A percentile compares a stretch with the other conserved stretches of the same genome.
Evolutionary conservation across 257 asterid genomes (phyloP).

Genomic region (Sherardia arvensis): DNA sequence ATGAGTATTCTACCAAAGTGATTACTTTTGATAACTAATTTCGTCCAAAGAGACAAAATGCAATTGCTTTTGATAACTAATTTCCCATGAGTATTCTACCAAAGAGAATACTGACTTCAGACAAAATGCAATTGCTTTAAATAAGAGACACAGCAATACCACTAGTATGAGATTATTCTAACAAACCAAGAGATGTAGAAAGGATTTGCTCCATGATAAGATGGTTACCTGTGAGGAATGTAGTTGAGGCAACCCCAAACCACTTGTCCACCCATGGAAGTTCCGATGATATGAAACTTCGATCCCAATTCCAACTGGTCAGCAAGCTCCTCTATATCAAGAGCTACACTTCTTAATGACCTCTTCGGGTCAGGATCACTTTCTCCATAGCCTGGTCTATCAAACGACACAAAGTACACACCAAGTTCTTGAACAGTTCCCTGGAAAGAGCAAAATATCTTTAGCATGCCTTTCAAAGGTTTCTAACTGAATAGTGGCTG

Average conservation of each 20-base stretch:
- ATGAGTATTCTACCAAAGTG: no score
- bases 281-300: constrained; percentile 50
- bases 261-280: constrained; percentile 62
- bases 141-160: no score
- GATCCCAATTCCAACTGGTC: constrained; percentile 51
- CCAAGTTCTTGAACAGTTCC: constrained; percentile 46
- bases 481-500: neutral
- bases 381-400: constrained; percentile 78
- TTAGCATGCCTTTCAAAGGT: neutral
- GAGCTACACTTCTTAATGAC: constrained; percentile 37
- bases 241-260: constrained; percentile 79
- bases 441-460: constrained; percentile 21
- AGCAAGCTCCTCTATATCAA: constrained; percentile 70
- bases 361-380: constrained; percentile 71
- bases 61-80: no score
- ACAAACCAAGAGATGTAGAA: neutral
- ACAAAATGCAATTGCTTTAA: neutral
- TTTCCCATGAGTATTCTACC: no score
- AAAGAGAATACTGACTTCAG: neutral
- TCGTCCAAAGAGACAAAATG: no score
- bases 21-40: no score
- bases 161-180: neutral
- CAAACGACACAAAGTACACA: constrained; percentile 52
- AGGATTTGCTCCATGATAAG: neutral
- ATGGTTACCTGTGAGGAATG: constrained; percentile 50